Evolutionary conservation across 2,329 filamentous ascomycete species (phyloP).

Genomic region (Cladobotryum protrusum): DNA sequence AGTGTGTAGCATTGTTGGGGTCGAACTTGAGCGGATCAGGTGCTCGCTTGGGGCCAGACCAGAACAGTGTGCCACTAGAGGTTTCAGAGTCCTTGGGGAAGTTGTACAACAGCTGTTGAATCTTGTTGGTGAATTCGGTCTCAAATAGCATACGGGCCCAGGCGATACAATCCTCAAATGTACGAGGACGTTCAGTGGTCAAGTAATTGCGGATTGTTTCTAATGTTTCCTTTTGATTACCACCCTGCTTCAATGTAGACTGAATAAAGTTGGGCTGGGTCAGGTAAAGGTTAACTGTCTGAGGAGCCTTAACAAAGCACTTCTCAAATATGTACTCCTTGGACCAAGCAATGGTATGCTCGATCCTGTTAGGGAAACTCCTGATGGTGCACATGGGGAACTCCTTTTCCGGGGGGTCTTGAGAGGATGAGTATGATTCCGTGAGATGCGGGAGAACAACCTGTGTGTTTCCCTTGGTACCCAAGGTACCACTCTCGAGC

Average conservation of each 20-base stretch:
- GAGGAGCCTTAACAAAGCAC: conserved; percentile 86
- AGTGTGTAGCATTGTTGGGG: conserved; percentile 74
- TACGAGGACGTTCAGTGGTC: conserved; percentile 83
- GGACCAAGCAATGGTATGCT: conserved; percentile 98
- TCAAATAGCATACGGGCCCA: conserved; percentile 95
- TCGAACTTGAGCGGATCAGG: conserved; percentile 90
- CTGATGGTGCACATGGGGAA: conserved; percentile 98
- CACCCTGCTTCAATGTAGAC: conserved; percentile 80
- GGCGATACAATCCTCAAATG: conserved; percentile 91
- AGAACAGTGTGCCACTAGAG: conserved; percentile 85
- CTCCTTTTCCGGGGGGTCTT: conserved; percentile 95
- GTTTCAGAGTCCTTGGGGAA: conserved; percentile 93
- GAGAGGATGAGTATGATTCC: conserved; percentile 91
- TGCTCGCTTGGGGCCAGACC: conserved; percentile 96
- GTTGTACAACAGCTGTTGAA: conserved; percentile 91
- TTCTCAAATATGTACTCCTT: conserved; percentile 87
- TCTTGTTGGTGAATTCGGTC: conserved; percentile 93
- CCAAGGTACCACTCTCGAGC: conserved; percentile 94
- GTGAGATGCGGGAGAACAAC: conserved; percentile 87
- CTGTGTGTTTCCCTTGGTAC: conserved; percentile 97
- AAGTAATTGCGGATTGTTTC: conserved; percentile 87
- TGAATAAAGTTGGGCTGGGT: conserved; percentile 87
- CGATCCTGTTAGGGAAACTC: conserved; percentile 96
- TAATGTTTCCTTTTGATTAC: conserved; percentile 88
- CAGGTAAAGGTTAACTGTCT: conserved; percentile 91